Evolutionary conservation across 192 early-diverging fungal species (phyloP), one percentile per base, ranked within the genome.

Genomic region (Coemansia sp.): DNA sequence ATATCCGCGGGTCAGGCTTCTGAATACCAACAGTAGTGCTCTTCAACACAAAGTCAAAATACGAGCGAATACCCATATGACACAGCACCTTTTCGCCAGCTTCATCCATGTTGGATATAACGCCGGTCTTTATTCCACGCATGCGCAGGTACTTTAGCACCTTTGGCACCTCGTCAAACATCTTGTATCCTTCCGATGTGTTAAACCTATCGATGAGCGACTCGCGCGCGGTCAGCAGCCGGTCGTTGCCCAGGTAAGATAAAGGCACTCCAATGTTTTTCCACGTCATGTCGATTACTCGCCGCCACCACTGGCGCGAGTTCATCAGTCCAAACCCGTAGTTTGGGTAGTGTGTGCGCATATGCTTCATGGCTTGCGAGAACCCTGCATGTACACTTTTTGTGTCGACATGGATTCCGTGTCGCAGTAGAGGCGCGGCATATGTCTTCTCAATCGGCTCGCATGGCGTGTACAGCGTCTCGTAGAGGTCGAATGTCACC

Each of bases 401-500:
- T 11, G 66, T 64, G 22, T 69, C 61, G 3, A 84, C 56, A 0
- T 64, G 48, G 23, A 87, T 80, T 0, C 85, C 85, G 2, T 71
- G 75, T 14, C 65, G 73, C 23, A 51, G 59, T 12, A 81, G 65
- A 8, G 77, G 72, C 37, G 55, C 65, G 0, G 68, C 58, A 23
- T 80, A 80, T 12, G 68, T 68, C 25, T 37, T 52, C n/a, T 62
- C 48, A 2, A 80, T 44, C 3, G 71, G 56, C 26, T 71, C 51
- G 22, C 71, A 64, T 22, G 87, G 87, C 46, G 69, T 83, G 60
- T 85, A 88, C 19, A 87, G 62, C 2, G 87, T 88, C 36, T 87
- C 75, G 47, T 80, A 88, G 36, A 85, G 81, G 57, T 88, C 87
- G 54, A 88, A 88, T 17, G 87, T 88, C 21, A 88, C 78, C n/a